Percentiles rank a stretch among this genome's conserved stretches.
Conservation (phyloP, 1,284 basidiomycete species). For the Sanghuangporus weigelae region DNA sequence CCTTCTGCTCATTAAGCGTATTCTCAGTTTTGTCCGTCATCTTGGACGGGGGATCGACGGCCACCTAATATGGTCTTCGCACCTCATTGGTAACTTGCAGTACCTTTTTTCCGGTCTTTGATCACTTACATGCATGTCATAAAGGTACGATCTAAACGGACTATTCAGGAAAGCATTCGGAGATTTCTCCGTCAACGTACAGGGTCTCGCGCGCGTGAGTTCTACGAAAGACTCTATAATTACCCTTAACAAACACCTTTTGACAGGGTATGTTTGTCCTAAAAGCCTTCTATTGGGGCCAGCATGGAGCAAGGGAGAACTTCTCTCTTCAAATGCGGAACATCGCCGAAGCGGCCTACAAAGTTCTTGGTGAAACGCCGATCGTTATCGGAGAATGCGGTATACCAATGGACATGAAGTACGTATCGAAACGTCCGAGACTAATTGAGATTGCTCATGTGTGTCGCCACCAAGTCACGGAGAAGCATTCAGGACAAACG, state of each 20-base stretch:
- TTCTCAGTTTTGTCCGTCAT: constrained; percentile 66
- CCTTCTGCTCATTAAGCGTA: background rate
- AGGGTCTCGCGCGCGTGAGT: constrained; percentile 76
- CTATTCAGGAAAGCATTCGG: constrained; percentile 81
- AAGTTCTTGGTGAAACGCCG: constrained; percentile 70
- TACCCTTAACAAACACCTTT: background rate
- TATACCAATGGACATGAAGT: constrained; percentile 94
- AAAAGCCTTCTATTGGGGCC: constrained; percentile 84
- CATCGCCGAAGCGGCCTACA: constrained; percentile 63
- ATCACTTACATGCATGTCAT: background rate
- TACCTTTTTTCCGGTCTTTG: background rate
- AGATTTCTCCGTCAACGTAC: constrained; percentile 84
- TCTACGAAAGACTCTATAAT: background rate
- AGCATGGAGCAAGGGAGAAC: constrained; percentile 73
- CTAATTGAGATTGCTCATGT: background rate
- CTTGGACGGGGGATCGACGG: constrained; percentile 63
- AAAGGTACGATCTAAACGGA: constrained; percentile 84
- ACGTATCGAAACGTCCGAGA: background rate
- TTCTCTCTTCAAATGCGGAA: constrained; percentile 79
- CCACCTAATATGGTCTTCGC: constrained; percentile 79
- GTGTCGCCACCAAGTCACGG: constrained; percentile 42
- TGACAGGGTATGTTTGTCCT: constrained; percentile 77
- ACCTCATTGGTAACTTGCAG: constrained; percentile 74
- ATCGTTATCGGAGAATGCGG: constrained; percentile 88
- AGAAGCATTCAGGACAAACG: constrained; percentile 65